Conservation (phyloP, 768 basidiomycete genomes). For the Leccinum boreale region DNA sequence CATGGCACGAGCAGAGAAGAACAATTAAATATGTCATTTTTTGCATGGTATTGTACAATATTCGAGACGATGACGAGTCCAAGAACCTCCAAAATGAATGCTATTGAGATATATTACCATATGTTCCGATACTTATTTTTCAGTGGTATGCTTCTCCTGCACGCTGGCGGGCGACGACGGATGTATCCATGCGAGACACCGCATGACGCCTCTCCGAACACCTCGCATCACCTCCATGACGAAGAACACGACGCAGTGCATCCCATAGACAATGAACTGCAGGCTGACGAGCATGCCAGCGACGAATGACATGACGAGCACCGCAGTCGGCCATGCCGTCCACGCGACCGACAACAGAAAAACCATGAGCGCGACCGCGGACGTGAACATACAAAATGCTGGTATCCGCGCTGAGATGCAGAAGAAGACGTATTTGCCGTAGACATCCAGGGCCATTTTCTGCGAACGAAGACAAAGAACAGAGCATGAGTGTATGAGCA, state of each 20-base stretch:
- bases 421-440: slow-evolving; percentile 64
- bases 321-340: slow-evolving; percentile 59
- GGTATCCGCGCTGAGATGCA: slow-evolving; percentile 64
- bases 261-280: slow-evolving; percentile 64
- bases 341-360: slow-evolving; percentile 64
- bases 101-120: not conserved
- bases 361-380: slow-evolving; percentile 52
- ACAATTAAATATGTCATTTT: not conserved
- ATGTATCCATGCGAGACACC: slow-evolving; percentile 12
- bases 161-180: slow-evolving; percentile 5
- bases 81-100: not conserved
- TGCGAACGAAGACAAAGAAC: not conserved
- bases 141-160: slow-evolving; percentile 6
- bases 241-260: slow-evolving; percentile 24
- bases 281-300: slow-evolving; percentile 58
- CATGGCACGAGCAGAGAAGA: not conserved
- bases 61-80: not conserved
- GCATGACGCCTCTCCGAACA: slow-evolving; percentile 12
- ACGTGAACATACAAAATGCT: slow-evolving; percentile 54
- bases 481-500: not conserved
- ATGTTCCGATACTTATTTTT: not conserved
- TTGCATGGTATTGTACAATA: slow-evolving; percentile 7
- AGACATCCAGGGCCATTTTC: slow-evolving; percentile 48
- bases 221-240: slow-evolving; percentile 4
- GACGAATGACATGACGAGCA: slow-evolving; percentile 53